These are phyloP conservation scores for Scheffersomyces stambukii DNA, from an alignment of 1,139 yeast genomes.

Conservation along the genomic window DNA sequence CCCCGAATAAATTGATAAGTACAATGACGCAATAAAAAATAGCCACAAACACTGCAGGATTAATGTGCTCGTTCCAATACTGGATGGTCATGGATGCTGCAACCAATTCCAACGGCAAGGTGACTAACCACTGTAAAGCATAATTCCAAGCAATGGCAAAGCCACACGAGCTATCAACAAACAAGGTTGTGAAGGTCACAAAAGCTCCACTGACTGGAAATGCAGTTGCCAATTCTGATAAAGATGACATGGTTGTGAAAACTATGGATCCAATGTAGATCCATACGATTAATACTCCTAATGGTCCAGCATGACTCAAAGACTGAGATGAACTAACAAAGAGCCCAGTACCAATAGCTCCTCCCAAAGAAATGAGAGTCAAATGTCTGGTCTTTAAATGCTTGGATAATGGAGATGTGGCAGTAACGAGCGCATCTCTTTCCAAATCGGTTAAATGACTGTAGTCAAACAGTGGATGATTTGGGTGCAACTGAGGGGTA, in stretches of 20 bases:
- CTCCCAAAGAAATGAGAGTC: conserved; percentile 40
- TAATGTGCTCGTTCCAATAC: conserved; percentile 23
- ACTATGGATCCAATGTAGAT: conserved; percentile 26
- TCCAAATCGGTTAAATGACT: conserved; percentile 24
- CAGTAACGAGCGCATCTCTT: conserved; percentile 29
- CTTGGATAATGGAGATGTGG: conserved; percentile 28
- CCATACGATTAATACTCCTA: conserved; percentile 32
- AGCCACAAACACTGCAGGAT: conserved; percentile 29
- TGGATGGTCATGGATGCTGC: conserved; percentile 35
- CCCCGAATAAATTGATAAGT: conserved; percentile 30
- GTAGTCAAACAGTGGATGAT: conserved; percentile 29
- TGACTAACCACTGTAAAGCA: conserved; percentile 37
- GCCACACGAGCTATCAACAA: conserved; percentile 34
- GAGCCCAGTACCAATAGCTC: conserved; percentile 41
- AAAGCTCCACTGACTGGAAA: conserved; percentile 40
- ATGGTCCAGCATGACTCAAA: conserved; percentile 33
- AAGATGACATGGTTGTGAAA: conserved; percentile 31
- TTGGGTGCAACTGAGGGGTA: conserved; percentile 9
- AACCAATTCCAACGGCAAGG: conserved; percentile 35
- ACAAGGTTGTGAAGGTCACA: conserved; percentile 33
- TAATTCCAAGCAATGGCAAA: conserved; percentile 43
- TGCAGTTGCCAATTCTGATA: conserved; percentile 37
- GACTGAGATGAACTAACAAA: conserved; percentile 34
- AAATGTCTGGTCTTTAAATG: conserved; percentile 36
- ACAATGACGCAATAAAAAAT: conserved; percentile 27